Base-by-base conservation (phyloP, 352 stramenopile genomes). In the Phytophthora nicotianae region DNA sequence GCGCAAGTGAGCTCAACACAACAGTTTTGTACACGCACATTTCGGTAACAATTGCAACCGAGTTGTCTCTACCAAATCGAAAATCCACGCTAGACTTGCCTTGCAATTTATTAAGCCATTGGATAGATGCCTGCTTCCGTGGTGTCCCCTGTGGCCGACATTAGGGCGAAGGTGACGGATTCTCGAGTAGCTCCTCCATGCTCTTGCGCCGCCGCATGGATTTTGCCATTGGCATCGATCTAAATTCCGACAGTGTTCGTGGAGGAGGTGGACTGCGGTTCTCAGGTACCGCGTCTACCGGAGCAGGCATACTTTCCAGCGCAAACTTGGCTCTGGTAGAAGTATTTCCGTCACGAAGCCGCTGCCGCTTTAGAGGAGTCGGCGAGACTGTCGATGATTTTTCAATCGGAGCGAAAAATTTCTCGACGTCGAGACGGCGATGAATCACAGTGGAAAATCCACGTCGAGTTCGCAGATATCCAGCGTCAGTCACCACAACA, bases 141-240 rank as follows among this genome's bases (percentile, higher is more conserved):
- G n/a, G n/a, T n/a, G n/a, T n/a, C 3, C 24, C 24, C 7, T 29
- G 24, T 7, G 4, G 24, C 6, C 1, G 27, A 33, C 9, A 38
- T 13, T 38, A 65, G n/a, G 45, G 50, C 32, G 35, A 58, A 6
- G 48, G 21, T 11, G 46, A 42, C 11, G 55, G 49, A 14, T 50
- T 41, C 9, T 70, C 43, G 7, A 68, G 33, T 8, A 74, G 32
- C 3, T 87, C 67, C 29, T 75, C 83, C 35, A 63, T 85, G 62
- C 70, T 88, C 62, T 87, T 89, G 23, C 80, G 77, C 29, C 80
- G 75, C 16, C 77, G 77, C 77, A 86, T 86, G 5, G 71, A 85
- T 67, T 21, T 64, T 3, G 62, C 55, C 35, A 26, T 55, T 16
- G 40, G 19, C 16, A 49, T 52, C 9, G 13, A 21, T 20, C 10